Evolutionary conservation across 2,329 filamentous ascomycete species (phyloP).

Genomic region (Neofusicoccum umdonicola): DNA sequence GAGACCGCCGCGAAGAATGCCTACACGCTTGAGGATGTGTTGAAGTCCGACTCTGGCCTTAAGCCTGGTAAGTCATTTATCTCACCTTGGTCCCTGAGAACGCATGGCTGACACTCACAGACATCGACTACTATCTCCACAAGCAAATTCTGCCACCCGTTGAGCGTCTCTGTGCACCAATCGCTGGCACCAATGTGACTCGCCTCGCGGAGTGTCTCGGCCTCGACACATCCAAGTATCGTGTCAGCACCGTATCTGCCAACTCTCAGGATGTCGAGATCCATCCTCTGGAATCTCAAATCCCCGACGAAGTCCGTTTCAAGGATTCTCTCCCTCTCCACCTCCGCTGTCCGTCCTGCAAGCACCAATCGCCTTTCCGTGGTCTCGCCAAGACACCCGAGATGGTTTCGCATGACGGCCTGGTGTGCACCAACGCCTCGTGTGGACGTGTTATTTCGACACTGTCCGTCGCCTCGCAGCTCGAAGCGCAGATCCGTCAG

Average conservation of each 20-base stretch:
- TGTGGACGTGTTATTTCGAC: slow-evolving; percentile 67
- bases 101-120: slow-evolving; percentile 34
- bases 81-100: neutral
- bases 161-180: slow-evolving; percentile 94
- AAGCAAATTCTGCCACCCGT: slow-evolving; percentile 99
- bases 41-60: slow-evolving; percentile 72
- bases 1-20: slow-evolving; percentile 84
- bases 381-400: slow-evolving; percentile 60
- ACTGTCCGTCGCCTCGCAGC: slow-evolving; percentile 76
- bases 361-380: slow-evolving; percentile 68
- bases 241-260: slow-evolving; percentile 59
- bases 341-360: slow-evolving; percentile 80
- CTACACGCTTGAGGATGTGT: slow-evolving; percentile 78
- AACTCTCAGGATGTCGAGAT: slow-evolving; percentile 60
- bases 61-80: slow-evolving; percentile 49
- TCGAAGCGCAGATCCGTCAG: slow-evolving; percentile 78
- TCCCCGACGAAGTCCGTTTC: slow-evolving; percentile 88
- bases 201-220: slow-evolving; percentile 91
- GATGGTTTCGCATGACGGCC: slow-evolving; percentile 68
- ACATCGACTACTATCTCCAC: slow-evolving; percentile 96
- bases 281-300: slow-evolving; percentile 88
- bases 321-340: slow-evolving; percentile 72
- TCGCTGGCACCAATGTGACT: slow-evolving; percentile 85
- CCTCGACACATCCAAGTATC: slow-evolving; percentile 85
- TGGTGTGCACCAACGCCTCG: slow-evolving; percentile 63